These are phyloP conservation scores for Geranium brycei DNA, from an alignment of 345 rosid genomes.

Conservation along the genomic window DNA sequence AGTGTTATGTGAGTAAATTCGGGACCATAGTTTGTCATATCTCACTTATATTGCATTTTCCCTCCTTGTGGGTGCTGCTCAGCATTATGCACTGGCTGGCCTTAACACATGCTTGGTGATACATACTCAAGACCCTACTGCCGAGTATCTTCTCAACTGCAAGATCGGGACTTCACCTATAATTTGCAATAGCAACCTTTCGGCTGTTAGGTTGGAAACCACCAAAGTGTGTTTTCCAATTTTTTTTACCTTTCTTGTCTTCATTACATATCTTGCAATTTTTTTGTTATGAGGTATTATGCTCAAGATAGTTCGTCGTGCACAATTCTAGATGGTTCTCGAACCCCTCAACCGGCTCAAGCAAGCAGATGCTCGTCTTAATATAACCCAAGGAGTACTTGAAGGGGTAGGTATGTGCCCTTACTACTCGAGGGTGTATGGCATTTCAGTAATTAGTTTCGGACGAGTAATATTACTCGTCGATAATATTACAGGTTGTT, in stretches of 20 bases:
- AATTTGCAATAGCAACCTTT: slow-evolving; percentile 44
- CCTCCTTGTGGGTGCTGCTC: slow-evolving; percentile 3
- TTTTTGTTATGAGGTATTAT: no score
- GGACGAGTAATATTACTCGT: slow-evolving; percentile 4
- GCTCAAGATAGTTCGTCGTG: slow-evolving; percentile 4
- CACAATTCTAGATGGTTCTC: slow-evolving; percentile 55
- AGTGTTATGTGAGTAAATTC: no score
- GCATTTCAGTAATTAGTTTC: not conserved
- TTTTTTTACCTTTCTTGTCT: slow-evolving; percentile 1
- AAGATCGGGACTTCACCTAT: slow-evolving; percentile 62
- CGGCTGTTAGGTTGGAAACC: slow-evolving; percentile 63
- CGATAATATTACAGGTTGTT: slow-evolving; percentile 44
- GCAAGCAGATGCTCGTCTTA: slow-evolving; percentile 65
- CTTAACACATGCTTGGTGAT: slow-evolving; percentile 62
- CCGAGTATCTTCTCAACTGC: slow-evolving; percentile 56
- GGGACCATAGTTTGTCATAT: not conserved
- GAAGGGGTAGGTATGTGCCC: slow-evolving; percentile 81
- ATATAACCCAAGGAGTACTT: slow-evolving; percentile 73
- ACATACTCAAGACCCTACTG: slow-evolving; percentile 69
- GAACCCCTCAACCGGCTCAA: slow-evolving; percentile 69
- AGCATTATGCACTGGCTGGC: slow-evolving; percentile 78
- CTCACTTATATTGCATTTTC: not conserved
- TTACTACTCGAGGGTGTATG: no score
- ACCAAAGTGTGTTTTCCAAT: slow-evolving; percentile 36
- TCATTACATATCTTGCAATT: no score